A percentile compares a stretch with the other conserved stretches of the same genome.
phyloP scores from a whole-genome alignment of 768 basidiomycete species.

The Trametes sanguinea region DNA sequence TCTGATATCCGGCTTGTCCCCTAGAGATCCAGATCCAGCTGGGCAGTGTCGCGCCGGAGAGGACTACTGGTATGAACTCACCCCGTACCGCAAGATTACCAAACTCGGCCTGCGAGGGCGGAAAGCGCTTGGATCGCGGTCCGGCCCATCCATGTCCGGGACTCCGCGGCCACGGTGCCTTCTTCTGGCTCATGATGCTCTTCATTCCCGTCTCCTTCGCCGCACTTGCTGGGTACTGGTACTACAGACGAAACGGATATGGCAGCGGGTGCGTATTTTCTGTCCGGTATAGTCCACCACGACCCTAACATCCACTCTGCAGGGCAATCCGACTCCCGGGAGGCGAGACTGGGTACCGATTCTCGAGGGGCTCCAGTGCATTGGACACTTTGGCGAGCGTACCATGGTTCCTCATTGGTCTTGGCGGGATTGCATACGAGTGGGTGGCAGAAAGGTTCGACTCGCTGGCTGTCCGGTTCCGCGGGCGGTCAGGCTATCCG shows the following conservation, averaged over 20 bases:
- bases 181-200: conserved; percentile 86
- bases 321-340: conserved; percentile 82
- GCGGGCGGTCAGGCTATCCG: conserved; percentile 62
- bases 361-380: conserved; percentile 46
- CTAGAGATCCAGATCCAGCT: conserved; percentile 55
- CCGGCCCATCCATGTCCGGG: conserved; percentile 78
- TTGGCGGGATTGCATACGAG: conserved; percentile 73
- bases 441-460: conserved; percentile 56
- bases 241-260: conserved; percentile 71
- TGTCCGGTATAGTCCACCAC: background rate
- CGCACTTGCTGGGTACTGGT: conserved; percentile 77
- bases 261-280: conserved; percentile 66
- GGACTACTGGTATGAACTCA: conserved; percentile 93
- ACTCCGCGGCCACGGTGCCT: conserved; percentile 62
- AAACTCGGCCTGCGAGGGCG: conserved; percentile 85
- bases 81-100: conserved; percentile 89
- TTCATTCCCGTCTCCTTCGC: conserved; percentile 78
- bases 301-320: background rate
- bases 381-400: conserved; percentile 82
- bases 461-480: conserved; percentile 39
- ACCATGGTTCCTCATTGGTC: conserved; percentile 86
- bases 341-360: conserved; percentile 42
- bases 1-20: conserved; percentile 65
- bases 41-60: conserved; percentile 61
- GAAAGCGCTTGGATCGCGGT: conserved; percentile 78